Conservation (phyloP, 805 yeast species). For the Ogataea pini region DNA sequence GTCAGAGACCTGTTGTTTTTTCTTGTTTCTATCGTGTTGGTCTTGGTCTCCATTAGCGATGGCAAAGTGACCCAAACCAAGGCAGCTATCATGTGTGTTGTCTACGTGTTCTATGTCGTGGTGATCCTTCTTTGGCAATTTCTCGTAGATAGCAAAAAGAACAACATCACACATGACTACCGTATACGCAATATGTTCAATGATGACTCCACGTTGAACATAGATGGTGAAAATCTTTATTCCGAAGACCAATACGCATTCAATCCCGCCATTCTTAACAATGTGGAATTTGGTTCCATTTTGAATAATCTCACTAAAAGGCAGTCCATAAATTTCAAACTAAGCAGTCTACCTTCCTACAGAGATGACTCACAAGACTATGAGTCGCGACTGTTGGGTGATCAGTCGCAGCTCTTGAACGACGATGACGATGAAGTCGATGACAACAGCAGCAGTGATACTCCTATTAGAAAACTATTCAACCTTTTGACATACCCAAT, state of each 20-base stretch:
- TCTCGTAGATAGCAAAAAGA: constrained; percentile 21
- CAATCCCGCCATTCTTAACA: constrained; percentile 32
- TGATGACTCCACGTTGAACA: constrained; percentile 23
- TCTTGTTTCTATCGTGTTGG: constrained; percentile 47
- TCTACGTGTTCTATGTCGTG: constrained; percentile 63
- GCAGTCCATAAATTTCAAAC: constrained; percentile 21
- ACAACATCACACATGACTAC: constrained; percentile 21
- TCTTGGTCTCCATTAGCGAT: constrained; percentile 50
- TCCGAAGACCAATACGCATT: constrained; percentile 33
- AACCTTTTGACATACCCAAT: constrained; percentile 23
- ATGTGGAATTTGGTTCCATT: constrained; percentile 31
- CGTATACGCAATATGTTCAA: constrained; percentile 33
- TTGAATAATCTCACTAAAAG: constrained; percentile 27
- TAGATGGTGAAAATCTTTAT: constrained; percentile 27
- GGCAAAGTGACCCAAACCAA: constrained; percentile 54
- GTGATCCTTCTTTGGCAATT: constrained; percentile 48
- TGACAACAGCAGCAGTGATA: constrained; percentile 7
- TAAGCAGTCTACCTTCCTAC: constrained; percentile 12
- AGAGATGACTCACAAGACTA: constrained; percentile 23
- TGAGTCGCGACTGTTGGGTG: constrained; percentile 22
- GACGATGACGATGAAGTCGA: constrained; percentile 16
- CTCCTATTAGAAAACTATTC: constrained; percentile 12
- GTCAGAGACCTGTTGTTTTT: constrained; percentile 67
- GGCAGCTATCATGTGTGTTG: constrained; percentile 53
- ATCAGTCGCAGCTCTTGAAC: constrained; percentile 10